phyloP scores from a whole-genome alignment of 305 asterid genomes.

The Plantago coronopus region DNA sequence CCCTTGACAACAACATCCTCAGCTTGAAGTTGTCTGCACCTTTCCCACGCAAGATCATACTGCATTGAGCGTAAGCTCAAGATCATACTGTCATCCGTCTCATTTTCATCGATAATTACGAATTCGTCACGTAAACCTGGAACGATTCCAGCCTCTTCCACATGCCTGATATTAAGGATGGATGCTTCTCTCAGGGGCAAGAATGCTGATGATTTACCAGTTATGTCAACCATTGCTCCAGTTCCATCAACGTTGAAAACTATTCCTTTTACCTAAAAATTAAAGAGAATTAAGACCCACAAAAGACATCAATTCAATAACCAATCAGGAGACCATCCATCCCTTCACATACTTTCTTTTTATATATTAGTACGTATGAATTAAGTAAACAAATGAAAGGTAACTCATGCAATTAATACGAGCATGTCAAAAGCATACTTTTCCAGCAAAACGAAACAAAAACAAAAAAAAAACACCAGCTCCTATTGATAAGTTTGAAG shows the following conservation, averaged over 20 bases:
- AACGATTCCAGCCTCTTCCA: conserved; percentile 81
- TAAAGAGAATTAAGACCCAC: not conserved
- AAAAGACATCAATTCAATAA: conserved; percentile 6
- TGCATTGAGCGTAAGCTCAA: conserved; percentile 60
- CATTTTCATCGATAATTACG: conserved; percentile 62
- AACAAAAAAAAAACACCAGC: too few relatives aligned
- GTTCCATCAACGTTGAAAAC: conserved; percentile 60
- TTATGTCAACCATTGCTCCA: conserved; percentile 89
- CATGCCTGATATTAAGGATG: conserved; percentile 59
- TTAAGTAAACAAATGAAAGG: conserved; percentile 19
- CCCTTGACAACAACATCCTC: conserved; percentile 92
- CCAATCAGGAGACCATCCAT: not conserved
- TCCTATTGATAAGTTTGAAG: not conserved
- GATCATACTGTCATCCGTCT: conserved; percentile 57
- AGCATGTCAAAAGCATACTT: too few relatives aligned
- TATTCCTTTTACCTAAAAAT: conserved; percentile 72
- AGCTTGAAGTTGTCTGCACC: conserved; percentile 90
- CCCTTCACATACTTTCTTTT: conserved; percentile 15
- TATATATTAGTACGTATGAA: conserved; percentile 1
- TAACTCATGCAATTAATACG: not conserved
- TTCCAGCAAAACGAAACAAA: too few relatives aligned
- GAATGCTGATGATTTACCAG: conserved; percentile 87
- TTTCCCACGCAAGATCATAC: conserved; percentile 89
- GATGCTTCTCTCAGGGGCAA: conserved; percentile 85
- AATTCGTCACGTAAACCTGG: conserved; percentile 84